phyloP scores from a whole-genome alignment of 1,284 basidiomycete genomes.

The Ganoderma boninense region DNA sequence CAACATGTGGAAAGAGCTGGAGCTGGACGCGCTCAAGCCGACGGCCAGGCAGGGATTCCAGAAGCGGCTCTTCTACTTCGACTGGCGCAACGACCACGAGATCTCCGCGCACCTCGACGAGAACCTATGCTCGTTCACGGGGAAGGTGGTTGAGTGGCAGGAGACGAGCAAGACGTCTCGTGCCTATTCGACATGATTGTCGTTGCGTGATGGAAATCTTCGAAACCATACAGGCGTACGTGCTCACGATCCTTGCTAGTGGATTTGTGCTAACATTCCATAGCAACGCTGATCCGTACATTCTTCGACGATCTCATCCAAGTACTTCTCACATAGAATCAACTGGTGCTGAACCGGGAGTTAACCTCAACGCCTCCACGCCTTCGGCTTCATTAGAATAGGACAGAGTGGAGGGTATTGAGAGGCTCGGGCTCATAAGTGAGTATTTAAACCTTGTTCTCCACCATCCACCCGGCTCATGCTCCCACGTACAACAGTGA shows the following conservation, averaged over 20 bases:
- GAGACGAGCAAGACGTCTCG: slow-evolving; percentile 55
- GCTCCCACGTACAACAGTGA: no score
- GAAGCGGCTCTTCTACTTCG: slow-evolving; percentile 73
- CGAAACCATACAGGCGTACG: slow-evolving; percentile 67
- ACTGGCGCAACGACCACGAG: slow-evolving; percentile 75
- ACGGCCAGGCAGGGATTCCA: slow-evolving; percentile 64
- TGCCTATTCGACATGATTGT: neutral
- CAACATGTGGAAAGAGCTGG: slow-evolving; percentile 72
- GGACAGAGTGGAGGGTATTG: no score
- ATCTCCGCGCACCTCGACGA: slow-evolving; percentile 70
- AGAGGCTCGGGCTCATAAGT: no score
- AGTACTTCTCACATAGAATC: no score
- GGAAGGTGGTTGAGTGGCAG: slow-evolving; percentile 78
- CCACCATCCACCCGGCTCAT: no score
- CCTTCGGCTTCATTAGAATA: no score
- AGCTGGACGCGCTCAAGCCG: slow-evolving; percentile 56
- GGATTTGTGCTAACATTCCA: neutral
- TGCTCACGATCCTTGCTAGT: slow-evolving; percentile 23
- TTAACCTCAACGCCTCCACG: no score
- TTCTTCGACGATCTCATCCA: no score
- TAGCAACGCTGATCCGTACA: no score
- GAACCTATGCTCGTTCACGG: slow-evolving; percentile 65
- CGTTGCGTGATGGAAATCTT: slow-evolving; percentile 56
- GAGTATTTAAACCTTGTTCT: no score
- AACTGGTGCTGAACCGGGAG: no score